phyloP scores from a whole-genome alignment of 2,329 filamentous ascomycete species.

The Aureobasidium uvarum region DNA sequence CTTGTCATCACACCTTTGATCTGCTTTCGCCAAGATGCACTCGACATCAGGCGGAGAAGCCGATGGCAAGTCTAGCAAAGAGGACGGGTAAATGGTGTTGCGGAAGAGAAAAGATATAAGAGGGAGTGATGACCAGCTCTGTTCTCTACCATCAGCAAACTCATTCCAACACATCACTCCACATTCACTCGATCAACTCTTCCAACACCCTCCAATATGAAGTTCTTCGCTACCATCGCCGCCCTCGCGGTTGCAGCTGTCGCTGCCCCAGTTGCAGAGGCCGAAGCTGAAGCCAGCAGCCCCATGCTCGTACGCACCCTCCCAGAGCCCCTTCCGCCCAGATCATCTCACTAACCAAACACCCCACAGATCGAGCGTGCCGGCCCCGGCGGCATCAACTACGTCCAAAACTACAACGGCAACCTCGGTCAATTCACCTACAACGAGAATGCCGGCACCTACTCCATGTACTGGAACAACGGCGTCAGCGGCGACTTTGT shows the following conservation, averaged over 20 bases:
- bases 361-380: background rate
- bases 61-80: background rate
- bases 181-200: background rate
- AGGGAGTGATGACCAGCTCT: background rate
- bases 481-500: constrained; percentile 29
- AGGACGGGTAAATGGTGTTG: background rate
- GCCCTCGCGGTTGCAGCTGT: background rate
- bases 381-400: constrained; percentile 8
- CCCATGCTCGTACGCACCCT: background rate
- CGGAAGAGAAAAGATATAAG: background rate
- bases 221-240: constrained; percentile 1
- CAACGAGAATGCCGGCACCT: constrained; percentile 30
- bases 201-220: background rate
- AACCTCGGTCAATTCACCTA: constrained; percentile 15
- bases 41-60: background rate
- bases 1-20: background rate
- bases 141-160: background rate
- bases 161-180: background rate
- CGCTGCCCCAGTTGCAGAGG: background rate
- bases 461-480: constrained; percentile 30
- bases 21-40: background rate
- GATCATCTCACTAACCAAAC: background rate
- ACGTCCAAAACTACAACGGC: constrained; percentile 9
- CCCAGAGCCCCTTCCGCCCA: background rate
- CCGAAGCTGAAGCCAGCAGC: background rate